Evolutionary conservation across 441 rosid genomes (phyloP).

Genomic region (Arabidopsis lyrata): DNA sequence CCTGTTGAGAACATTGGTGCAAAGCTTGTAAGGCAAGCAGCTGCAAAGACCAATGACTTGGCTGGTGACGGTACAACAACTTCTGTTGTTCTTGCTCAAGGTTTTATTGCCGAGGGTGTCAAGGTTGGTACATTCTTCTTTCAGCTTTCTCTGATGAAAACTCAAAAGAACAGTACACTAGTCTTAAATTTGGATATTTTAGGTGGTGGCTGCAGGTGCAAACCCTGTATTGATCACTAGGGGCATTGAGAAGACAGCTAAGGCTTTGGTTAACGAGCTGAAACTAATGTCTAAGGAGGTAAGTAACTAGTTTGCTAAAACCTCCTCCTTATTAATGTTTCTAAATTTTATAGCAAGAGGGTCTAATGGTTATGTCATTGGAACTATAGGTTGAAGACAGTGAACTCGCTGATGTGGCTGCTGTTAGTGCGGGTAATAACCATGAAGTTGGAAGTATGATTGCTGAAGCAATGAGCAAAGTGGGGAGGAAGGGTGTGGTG

Average conservation of each 20-base stretch:
- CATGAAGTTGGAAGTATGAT: slow-evolving; percentile 94
- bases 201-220: slow-evolving; percentile 99
- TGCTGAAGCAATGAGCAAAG: slow-evolving; percentile 97
- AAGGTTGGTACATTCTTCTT: slow-evolving; percentile 58
- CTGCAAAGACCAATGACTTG: slow-evolving; percentile 96
- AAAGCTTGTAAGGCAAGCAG: slow-evolving; percentile 95
- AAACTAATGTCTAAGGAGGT: slow-evolving; percentile 92
- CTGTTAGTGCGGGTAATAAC: slow-evolving; percentile 98
- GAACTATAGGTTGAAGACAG: slow-evolving; percentile 86
- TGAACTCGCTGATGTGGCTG: slow-evolving; percentile 98
- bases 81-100: slow-evolving; percentile 98
- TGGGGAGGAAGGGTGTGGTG: slow-evolving; percentile 98
- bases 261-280: slow-evolving; percentile 81
- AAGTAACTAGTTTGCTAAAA: neutral
- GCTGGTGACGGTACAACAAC: slow-evolving; percentile 99
- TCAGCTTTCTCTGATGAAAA: slow-evolving; percentile 9
- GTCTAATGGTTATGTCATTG: slow-evolving; percentile 27
- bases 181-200: slow-evolving; percentile 14
- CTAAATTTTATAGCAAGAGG: neutral
- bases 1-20: slow-evolving; percentile 99
- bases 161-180: neutral
- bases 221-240: slow-evolving; percentile 87
- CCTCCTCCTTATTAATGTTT: neutral
- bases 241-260: slow-evolving; percentile 91
- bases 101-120: slow-evolving; percentile 93